These are phyloP conservation scores for Mycena galericulata DNA, from an alignment of 768 basidiomycete species.

Conservation along the genomic window DNA sequence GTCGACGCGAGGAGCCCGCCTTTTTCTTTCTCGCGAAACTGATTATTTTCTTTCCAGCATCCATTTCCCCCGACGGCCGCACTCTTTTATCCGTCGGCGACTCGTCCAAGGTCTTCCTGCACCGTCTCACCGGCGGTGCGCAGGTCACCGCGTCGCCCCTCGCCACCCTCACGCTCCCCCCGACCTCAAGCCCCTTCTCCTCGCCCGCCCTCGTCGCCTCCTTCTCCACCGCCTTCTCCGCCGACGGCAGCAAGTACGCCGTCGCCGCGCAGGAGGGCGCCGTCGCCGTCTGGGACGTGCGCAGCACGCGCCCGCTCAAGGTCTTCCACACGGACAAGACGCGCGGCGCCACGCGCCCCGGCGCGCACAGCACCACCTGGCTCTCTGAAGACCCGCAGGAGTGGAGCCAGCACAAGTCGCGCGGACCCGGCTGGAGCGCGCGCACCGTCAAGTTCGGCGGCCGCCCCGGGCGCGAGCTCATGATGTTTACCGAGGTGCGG, in stretches of 20 bases:
- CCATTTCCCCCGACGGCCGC: slow-evolving; percentile 89
- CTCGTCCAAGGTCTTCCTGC: slow-evolving; percentile 86
- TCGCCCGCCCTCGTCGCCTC: slow-evolving; percentile 70
- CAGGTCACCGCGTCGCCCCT: slow-evolving; percentile 74
- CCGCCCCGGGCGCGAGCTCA: slow-evolving; percentile 74
- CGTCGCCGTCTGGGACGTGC: slow-evolving; percentile 86
- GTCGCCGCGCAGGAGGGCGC: slow-evolving; percentile 87
- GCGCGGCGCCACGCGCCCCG: slow-evolving; percentile 51
- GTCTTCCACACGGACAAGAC: slow-evolving; percentile 71
- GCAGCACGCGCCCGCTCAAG: slow-evolving; percentile 77
- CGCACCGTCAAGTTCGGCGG: slow-evolving; percentile 88
- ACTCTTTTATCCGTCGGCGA: slow-evolving; percentile 93
- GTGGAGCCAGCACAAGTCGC: slow-evolving; percentile 67
- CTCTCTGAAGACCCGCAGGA: slow-evolving; percentile 76
- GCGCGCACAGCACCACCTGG: slow-evolving; percentile 62
- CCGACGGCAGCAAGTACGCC: slow-evolving; percentile 82
- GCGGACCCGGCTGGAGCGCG: slow-evolving; percentile 86
- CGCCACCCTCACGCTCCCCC: slow-evolving; percentile 73
- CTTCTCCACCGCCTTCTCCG: slow-evolving; percentile 84
- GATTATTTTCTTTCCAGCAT: slow-evolving; percentile 62
- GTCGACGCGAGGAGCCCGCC: too few species aligned
- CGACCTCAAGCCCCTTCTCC: slow-evolving; percentile 52
- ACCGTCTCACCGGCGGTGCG: slow-evolving; percentile 77
- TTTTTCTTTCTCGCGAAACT: neutral
- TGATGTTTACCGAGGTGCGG: slow-evolving; percentile 91